Evolutionary conservation across 352 stramenopile species (phyloP), one percentile per base, ranked within the genome.

Genomic region (Halophytophthora polymorphica): DNA sequence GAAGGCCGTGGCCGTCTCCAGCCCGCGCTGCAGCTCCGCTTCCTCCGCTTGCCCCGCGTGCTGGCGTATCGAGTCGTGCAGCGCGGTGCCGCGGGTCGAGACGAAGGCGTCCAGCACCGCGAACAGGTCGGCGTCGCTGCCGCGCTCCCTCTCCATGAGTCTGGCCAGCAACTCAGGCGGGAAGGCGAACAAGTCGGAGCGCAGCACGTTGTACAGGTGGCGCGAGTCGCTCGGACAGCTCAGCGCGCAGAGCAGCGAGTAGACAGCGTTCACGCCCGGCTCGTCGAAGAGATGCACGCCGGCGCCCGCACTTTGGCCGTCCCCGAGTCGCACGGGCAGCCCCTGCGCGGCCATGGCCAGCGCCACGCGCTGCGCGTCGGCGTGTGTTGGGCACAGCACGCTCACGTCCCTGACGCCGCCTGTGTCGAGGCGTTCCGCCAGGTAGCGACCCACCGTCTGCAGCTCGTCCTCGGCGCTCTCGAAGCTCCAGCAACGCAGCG

Each of bases 151-250:
- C 39, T 86, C 74, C 77, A 92, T 88, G 14, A 92, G 50, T 41
- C 59, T 61, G 4, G 78, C 88, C 2, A 92, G 50, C 10, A 88
- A 37, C 19, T 75, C 54, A 2, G 76, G 50, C 14, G 82, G 68
- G n/a, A 92, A 77, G 17, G 43, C 53, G 43, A 89, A 73, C 41
- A 63, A 83, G 10, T 77, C 65, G 12, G 82, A 92, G 2, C 82
- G 77, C 18, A 92, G 57, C 6, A 92, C 66, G 37, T 90, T 90
- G 64, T 92, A 92, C 10, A 92, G 46, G 42, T 90, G 73, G 10
- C 74, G 74, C 10, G 82, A 86, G 44, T 92, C 78, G 34, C 66
- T 88, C 1, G 82, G 78, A 34, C 60, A 83, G 50, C 66, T 77
- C 10, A 92, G 67, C 11, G 76, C 74, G 28, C 83, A 77, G 19